Evolutionary conservation across 495 filamentous ascomycete genomes (phyloP).

Genomic region (Hyphodiscus hymeniophilus): DNA sequence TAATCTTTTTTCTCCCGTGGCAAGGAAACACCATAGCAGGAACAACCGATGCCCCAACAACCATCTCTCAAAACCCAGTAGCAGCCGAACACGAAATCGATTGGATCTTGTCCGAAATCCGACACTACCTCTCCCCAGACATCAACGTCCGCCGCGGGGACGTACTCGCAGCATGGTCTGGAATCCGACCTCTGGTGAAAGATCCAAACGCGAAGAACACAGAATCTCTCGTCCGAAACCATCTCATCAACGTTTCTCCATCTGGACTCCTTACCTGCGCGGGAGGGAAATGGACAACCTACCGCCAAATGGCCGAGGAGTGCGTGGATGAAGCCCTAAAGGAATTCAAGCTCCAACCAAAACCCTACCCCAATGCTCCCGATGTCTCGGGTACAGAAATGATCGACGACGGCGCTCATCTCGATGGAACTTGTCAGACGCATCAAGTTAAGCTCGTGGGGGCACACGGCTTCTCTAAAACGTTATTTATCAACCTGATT

Average conservation of each 20-base stretch:
- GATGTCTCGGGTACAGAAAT: slow-evolving; percentile 71
- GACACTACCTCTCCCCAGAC: slow-evolving; percentile 81
- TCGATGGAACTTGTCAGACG: slow-evolving; percentile 86
- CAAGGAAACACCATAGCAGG: slow-evolving; percentile 98
- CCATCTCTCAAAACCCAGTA: slow-evolving; percentile 72
- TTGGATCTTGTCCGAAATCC: slow-evolving; percentile 92
- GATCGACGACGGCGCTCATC: slow-evolving; percentile 62
- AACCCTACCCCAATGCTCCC: slow-evolving; percentile 50
- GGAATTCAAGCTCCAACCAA: slow-evolving; percentile 62
- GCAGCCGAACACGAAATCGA: slow-evolving; percentile 86
- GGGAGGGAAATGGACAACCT: slow-evolving; percentile 99
- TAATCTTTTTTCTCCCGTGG: slow-evolving; percentile 99
- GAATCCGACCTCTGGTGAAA: slow-evolving; percentile 87
- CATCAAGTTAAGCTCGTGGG: slow-evolving; percentile 85
- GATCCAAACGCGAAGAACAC: slow-evolving; percentile 93
- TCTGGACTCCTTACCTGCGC: slow-evolving; percentile 89
- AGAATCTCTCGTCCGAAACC: slow-evolving; percentile 90
- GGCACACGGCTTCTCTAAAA: slow-evolving; percentile 90
- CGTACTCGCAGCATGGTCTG: slow-evolving; percentile 93
- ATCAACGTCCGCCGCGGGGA: slow-evolving; percentile 92
- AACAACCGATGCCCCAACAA: slow-evolving; percentile 86
- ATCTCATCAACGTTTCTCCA: slow-evolving; percentile 78
- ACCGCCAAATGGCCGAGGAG: slow-evolving; percentile 98
- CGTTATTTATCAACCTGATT: slow-evolving; percentile 96
- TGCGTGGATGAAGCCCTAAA: slow-evolving; percentile 85